Conservation (phyloP, 2,329 filamentous ascomycete genomes). For the Trichocomaceae sp. region DNA sequence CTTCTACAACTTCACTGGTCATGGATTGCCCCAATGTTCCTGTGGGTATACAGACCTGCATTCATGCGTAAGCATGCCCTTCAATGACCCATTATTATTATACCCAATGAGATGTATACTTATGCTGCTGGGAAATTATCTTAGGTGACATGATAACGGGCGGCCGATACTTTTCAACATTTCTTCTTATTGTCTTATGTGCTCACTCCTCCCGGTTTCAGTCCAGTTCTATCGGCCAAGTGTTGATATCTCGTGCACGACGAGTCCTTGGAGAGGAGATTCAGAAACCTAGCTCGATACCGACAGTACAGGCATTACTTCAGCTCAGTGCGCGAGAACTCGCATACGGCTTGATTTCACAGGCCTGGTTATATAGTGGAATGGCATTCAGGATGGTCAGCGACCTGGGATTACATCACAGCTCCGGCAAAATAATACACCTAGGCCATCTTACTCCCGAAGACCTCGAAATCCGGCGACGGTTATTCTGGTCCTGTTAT, state of each 20-base stretch:
- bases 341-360: slow-evolving; percentile 21
- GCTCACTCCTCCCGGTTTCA: slow-evolving; percentile 1
- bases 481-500: slow-evolving; percentile 27
- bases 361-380: slow-evolving; percentile 25
- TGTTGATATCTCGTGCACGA: slow-evolving; percentile 18
- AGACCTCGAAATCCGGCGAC: slow-evolving; percentile 25
- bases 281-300: slow-evolving; percentile 21
- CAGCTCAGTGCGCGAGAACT: slow-evolving; percentile 25
- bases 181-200: background rate
- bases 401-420: slow-evolving; percentile 24
- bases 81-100: no score
- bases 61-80: slow-evolving; percentile 5
- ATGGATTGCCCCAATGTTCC: slow-evolving; percentile 3
- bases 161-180: background rate
- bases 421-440: slow-evolving; percentile 20
- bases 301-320: slow-evolving; percentile 25
- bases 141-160: slow-evolving; percentile 1
- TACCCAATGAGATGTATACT: no score
- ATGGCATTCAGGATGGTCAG: slow-evolving; percentile 27
- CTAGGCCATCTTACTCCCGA: slow-evolving; percentile 21
- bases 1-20: slow-evolving; percentile 1
- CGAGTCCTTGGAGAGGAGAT: slow-evolving; percentile 23
- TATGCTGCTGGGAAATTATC: background rate
- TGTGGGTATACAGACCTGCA: slow-evolving; percentile 7
- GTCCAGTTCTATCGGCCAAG: background rate